Evolutionary conservation across 306 rosid genomes (phyloP), one percentile per base, ranked within the genome.

Genomic region (Cucumis cinereus): DNA sequence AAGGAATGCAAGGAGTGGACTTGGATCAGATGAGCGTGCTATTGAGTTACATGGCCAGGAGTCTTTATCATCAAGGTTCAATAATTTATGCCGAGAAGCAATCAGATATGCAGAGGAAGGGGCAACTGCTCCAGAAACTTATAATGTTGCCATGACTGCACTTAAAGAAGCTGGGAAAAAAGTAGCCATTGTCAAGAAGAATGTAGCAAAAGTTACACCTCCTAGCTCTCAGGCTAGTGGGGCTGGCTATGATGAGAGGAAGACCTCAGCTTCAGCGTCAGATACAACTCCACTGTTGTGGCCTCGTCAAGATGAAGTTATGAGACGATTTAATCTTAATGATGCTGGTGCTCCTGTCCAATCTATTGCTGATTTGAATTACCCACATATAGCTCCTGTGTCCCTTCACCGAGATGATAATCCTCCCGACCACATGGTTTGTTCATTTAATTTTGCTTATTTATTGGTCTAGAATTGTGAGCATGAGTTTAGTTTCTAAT

Each of bases 91-190:
- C 77, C 86, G 88, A 73, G 98, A 88, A 81, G 97, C 95, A 71
- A 88, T 88, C 72, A 90, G 82, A 82, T 93, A 89, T 77, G 97
- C 98, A 8, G 98, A 93, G 86, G 97, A 88, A 78, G 98, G 98
- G 79, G 90, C 97, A 17, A 83, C 85, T 41, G 84, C 91, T 80
- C 53, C 81, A 77, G 98, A 90, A 82, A 90, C 98, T 61, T 90
- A 85, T 85, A 88, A 79, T 84, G 82, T 85, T 52, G 98, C 98
- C 49, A 77, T 89, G 58, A 79, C 38, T 85, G 86, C 91, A 77
- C 93, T 93, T 76, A 85, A 82, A 83, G 98, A 93, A 77, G 88
- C 89, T 59, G 90, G 81, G 73, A 93, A 88, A 88, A 90, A 87
- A 88, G 84, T 93, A 73, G 83, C 90, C 59, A 50, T 72, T 73